Evolutionary conservation across 257 asterid species (phyloP).

Genomic region (Capsicum pubescens): DNA sequence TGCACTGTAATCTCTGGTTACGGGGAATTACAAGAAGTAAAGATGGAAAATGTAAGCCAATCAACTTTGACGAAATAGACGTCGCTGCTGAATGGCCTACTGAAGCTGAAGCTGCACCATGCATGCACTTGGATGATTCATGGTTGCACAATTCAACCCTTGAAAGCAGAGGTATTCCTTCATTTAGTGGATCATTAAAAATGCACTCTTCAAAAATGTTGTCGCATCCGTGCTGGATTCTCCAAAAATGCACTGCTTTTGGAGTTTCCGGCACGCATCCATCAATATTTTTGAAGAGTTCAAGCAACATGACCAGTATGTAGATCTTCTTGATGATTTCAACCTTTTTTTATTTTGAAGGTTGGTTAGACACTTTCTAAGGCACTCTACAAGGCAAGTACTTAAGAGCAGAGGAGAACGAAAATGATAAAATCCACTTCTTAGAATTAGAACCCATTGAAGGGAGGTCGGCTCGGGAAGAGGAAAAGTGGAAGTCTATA

Average conservation of each 20-base stretch:
- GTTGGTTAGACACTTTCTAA: not conserved
- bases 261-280: not conserved
- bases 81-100: slow-evolving; percentile 46
- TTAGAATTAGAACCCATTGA: not conserved
- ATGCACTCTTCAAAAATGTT: not conserved
- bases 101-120: slow-evolving; percentile 39
- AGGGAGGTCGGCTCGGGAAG: not conserved
- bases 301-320: not conserved
- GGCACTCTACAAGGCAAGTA: not conserved
- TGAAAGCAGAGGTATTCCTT: slow-evolving; percentile 28
- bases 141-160: slow-evolving; percentile 37
- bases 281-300: not conserved
- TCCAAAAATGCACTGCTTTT: not conserved
- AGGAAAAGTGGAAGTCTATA: not conserved
- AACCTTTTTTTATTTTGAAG: not conserved
- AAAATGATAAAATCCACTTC: no score
- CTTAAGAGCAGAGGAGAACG: not conserved
- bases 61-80: slow-evolving; percentile 46
- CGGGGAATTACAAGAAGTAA: slow-evolving; percentile 41
- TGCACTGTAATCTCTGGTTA: slow-evolving; percentile 57
- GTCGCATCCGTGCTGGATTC: not conserved
- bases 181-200: not conserved
- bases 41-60: slow-evolving; percentile 36
- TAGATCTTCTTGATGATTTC: not conserved
- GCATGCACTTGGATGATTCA: slow-evolving; percentile 38